These are phyloP conservation scores for Flaveria sonorensis DNA, from an alignment of 129 eudicot species.

Conservation along the genomic window DNA sequence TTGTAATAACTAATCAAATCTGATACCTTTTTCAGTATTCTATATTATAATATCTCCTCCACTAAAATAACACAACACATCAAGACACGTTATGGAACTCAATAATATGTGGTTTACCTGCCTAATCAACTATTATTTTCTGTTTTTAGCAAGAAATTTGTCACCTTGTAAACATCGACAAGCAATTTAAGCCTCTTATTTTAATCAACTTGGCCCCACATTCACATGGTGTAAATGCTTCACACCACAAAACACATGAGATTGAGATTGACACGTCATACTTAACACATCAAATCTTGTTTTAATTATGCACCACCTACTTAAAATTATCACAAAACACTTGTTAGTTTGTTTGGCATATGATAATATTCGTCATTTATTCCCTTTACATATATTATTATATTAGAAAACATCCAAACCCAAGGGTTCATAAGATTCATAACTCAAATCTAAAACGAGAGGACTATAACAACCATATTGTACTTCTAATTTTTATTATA, in stretches of 20 bases:
- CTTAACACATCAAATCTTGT: neutral
- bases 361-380: neutral
- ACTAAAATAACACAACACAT: no score
- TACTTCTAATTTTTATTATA: no score
- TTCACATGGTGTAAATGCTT: neutral
- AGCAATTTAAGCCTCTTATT: constrained; percentile 23
- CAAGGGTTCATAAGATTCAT: no score
- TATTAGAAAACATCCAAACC: no score
- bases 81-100: no score
- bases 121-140: neutral
- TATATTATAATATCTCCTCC: no score
- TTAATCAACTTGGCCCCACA: neutral
- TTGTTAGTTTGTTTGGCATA: constrained; percentile 1
- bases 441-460: no score
- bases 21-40: no score
- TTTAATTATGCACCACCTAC: neutral
- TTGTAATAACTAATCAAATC: no score
- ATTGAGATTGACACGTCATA: neutral
- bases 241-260: neutral
- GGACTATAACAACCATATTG: no score
- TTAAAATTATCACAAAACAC: neutral
- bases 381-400: no score
- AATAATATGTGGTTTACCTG: no score
- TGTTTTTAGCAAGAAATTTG: neutral
- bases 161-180: neutral